Evolutionary conservation across 1,139 yeast species (phyloP).

Genomic region (Pneumocystis oryctolagi): DNA sequence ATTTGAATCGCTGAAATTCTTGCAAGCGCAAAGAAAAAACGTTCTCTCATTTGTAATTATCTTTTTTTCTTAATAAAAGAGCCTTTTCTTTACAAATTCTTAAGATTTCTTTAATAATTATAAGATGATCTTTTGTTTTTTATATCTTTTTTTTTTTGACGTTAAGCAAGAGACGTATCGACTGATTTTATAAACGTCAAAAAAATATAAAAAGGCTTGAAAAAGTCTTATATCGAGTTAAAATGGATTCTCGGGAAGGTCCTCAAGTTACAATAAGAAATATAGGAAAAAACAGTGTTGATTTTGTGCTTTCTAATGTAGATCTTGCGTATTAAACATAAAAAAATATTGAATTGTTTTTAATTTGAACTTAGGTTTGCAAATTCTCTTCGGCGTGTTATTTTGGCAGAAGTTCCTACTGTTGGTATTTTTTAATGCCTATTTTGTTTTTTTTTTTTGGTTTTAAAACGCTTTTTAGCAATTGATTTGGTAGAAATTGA

Average conservation of each 20-base stretch:
- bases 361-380: slow-evolving; percentile 35
- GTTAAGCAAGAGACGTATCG: background rate
- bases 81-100: background rate
- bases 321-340: slow-evolving; percentile 45
- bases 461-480: slow-evolving; percentile 33
- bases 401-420: slow-evolving; percentile 94
- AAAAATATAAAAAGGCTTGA: background rate
- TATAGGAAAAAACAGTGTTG: slow-evolving; percentile 73
- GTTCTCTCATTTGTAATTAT: background rate
- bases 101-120: background rate
- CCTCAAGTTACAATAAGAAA: slow-evolving; percentile 84
- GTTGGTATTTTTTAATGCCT: slow-evolving; percentile 19
- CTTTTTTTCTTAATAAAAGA: background rate
- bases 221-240: background rate
- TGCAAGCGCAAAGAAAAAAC: slow-evolving; percentile 10
- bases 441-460: background rate
- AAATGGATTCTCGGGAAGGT: slow-evolving; percentile 25
- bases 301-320: slow-evolving; percentile 73
- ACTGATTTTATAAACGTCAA: background rate
- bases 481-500: slow-evolving; percentile 93
- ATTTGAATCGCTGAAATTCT: slow-evolving; percentile 29
- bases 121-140: too few relatives aligned
- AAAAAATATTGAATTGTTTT: background rate
- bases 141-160: background rate
- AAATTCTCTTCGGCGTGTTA: slow-evolving; percentile 76